Evolutionary conservation across 2,329 filamentous ascomycete species (phyloP).

Genomic region (Xylariaceae sp.): DNA sequence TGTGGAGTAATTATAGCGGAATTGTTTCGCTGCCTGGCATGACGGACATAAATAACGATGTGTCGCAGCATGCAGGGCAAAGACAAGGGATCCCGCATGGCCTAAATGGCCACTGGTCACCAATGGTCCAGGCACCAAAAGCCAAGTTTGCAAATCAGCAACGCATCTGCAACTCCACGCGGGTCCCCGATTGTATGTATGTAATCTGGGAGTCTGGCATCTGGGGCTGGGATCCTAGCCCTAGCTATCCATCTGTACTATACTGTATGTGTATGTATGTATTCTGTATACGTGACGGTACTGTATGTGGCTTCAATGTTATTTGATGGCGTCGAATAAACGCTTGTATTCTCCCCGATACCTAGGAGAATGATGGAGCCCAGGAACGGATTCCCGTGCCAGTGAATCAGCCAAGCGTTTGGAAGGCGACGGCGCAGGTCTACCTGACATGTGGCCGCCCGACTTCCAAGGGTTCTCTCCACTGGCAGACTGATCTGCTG

Average conservation of each 20-base stretch:
- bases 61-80: background rate
- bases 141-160: background rate
- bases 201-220: background rate
- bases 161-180: background rate
- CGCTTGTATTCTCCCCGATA: background rate
- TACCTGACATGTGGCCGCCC: background rate
- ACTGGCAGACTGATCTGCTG: no score
- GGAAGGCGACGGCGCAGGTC: background rate
- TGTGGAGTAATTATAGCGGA: conserved; percentile 24
- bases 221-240: background rate
- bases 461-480: no score
- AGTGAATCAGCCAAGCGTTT: background rate
- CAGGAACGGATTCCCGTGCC: background rate
- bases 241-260: background rate
- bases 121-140: conserved; percentile 1
- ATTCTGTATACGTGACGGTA: background rate
- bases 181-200: background rate
- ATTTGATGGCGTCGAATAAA: no score
- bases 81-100: conserved; percentile 24
- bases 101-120: conserved; percentile 11
- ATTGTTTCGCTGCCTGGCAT: conserved; percentile 20
- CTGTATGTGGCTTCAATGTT: background rate
- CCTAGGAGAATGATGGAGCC: background rate
- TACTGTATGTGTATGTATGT: no score
- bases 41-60: conserved; percentile 12